phyloP scores from a whole-genome alignment of 2,329 filamentous ascomycete species.

The Apiospora pterosperma region DNA sequence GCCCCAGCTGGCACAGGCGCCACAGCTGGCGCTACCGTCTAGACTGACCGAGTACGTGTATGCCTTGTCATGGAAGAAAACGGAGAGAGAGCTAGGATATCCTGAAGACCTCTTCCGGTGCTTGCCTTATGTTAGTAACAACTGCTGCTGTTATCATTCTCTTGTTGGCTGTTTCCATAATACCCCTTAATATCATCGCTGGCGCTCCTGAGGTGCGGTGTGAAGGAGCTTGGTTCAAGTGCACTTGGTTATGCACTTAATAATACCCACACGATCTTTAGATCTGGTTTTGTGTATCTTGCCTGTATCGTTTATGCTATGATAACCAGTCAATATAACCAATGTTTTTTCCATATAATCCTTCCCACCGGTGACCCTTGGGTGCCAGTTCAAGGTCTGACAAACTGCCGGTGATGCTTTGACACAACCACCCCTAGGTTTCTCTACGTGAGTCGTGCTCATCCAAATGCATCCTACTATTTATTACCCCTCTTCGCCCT shows the following conservation, averaged over 20 bases:
- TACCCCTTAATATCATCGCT: not conserved
- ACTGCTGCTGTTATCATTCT: not conserved
- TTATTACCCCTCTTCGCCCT: not conserved
- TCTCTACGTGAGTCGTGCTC: not conserved
- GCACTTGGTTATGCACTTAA: not conserved
- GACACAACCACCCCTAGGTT: not conserved
- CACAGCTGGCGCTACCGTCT: not conserved
- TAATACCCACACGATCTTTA: conserved; percentile 1
- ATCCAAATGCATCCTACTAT: no score
- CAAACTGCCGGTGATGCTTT: not conserved
- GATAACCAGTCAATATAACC: not conserved
- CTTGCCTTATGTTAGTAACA: not conserved
- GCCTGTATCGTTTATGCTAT: not conserved
- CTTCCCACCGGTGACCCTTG: no score
- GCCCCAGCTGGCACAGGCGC: no score
- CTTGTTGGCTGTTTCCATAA: not conserved
- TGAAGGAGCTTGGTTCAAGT: not conserved
- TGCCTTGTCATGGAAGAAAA: no score
- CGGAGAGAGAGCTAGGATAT: not conserved
- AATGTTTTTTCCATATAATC: not conserved
- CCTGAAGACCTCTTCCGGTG: not conserved
- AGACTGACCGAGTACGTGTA: not conserved
- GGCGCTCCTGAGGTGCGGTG: not conserved
- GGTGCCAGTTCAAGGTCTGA: not conserved
- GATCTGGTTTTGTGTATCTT: not conserved